These are phyloP conservation scores for Tolypocladium inflatum DNA, from an alignment of 2,329 filamentous ascomycete genomes.

Conservation along the genomic window DNA sequence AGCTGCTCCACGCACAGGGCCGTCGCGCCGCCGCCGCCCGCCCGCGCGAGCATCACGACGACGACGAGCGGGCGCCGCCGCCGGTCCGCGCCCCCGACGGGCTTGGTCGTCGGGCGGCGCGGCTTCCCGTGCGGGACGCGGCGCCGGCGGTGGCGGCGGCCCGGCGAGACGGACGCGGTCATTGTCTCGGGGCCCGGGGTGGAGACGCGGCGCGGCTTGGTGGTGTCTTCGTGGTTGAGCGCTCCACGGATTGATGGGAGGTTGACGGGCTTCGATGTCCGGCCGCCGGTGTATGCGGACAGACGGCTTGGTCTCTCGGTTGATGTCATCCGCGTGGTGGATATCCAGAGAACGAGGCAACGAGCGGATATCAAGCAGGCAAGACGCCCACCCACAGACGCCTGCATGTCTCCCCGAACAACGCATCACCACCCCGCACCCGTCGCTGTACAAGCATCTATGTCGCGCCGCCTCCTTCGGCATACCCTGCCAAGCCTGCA, in stretches of 20 bases:
- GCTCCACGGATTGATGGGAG: not conserved
- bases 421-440: not conserved
- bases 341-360: too few species aligned
- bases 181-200: not conserved
- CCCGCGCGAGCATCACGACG: not conserved
- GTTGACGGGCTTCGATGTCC: not conserved
- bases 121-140: not conserved
- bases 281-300: not conserved
- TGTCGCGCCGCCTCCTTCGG: not conserved
- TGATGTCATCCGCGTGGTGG: not conserved
- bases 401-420: not conserved
- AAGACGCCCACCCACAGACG: not conserved
- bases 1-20: constrained; percentile 55
- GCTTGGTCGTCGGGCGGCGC: not conserved
- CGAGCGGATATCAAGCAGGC: not conserved
- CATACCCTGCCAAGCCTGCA: not conserved
- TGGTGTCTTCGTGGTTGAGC: not conserved
- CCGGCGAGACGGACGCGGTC: not conserved
- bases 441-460: not conserved
- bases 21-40: not conserved
- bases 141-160: not conserved
- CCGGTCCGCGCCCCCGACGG: not conserved
- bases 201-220: too few species aligned
- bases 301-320: not conserved
- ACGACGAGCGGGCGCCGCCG: not conserved